Evolutionary conservation across 306 rosid genomes (phyloP).

Genomic region (Canavalia ensiformis): DNA sequence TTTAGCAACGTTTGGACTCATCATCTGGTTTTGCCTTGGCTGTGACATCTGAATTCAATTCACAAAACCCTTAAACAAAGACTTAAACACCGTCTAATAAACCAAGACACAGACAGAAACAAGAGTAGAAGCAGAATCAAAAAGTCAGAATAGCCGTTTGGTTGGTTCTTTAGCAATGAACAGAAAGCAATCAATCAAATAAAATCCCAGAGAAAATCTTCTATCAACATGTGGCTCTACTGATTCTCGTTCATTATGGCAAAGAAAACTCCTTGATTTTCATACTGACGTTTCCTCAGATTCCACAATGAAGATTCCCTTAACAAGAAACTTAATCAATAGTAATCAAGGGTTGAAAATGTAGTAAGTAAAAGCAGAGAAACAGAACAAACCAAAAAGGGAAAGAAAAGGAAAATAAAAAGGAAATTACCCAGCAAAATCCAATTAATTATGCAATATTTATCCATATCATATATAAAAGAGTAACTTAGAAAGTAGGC

Average conservation of each 20-base stretch:
- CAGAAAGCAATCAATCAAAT: constrained; percentile 42
- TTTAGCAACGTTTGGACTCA: constrained; percentile 49
- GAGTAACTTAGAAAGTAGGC: constrained; percentile 33
- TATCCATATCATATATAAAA: background rate
- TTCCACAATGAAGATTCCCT: constrained; percentile 70
- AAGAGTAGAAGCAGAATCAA: constrained; percentile 41
- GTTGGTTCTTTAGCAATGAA: constrained; percentile 44
- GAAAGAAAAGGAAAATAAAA: background rate
- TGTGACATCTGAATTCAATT: constrained; percentile 49
- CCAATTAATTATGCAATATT: constrained; percentile 38
- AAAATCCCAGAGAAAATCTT: constrained; percentile 36
- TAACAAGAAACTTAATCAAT: constrained; percentile 57
- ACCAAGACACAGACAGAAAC: constrained; percentile 11
- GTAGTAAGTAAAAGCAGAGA: constrained; percentile 23
- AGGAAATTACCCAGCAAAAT: background rate
- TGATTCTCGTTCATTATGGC: constrained; percentile 51
- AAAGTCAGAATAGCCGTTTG: constrained; percentile 54
- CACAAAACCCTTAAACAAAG: constrained; percentile 13
- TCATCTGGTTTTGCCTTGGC: constrained; percentile 54
- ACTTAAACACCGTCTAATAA: constrained; percentile 15
- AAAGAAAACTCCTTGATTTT: constrained; percentile 47
- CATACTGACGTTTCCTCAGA: constrained; percentile 54
- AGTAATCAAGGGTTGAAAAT: constrained; percentile 27
- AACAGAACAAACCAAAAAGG: background rate
- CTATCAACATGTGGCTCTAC: constrained; percentile 47